A percentile compares a stretch with the other conserved stretches of the same genome.
Evolutionary conservation across 1,139 yeast species (phyloP).

Genomic region (Candida tropicalis): DNA sequence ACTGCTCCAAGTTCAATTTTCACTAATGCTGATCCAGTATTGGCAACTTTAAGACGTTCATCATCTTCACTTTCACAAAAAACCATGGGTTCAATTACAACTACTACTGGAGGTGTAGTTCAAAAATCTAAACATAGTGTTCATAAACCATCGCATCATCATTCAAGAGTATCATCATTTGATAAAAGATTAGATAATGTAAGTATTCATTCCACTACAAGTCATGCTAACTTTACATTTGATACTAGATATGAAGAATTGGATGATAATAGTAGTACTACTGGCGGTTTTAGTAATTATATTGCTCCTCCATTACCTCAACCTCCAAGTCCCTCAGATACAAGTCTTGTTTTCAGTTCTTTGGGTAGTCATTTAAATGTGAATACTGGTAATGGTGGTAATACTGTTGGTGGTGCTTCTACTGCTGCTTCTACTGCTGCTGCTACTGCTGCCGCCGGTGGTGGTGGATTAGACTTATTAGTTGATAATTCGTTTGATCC

Average conservation of each 20-base stretch:
- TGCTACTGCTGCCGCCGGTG: background rate
- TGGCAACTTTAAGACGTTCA: slow-evolving; percentile 19
- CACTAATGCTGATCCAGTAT: slow-evolving; percentile 13
- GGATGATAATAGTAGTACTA: background rate
- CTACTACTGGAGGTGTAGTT: slow-evolving; percentile 10
- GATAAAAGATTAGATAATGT: slow-evolving; percentile 7
- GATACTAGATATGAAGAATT: slow-evolving; percentile 2
- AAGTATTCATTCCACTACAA: background rate
- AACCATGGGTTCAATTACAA: slow-evolving; percentile 14
- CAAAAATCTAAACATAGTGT: slow-evolving; percentile 29
- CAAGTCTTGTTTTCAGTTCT: background rate
- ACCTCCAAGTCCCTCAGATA: slow-evolving; percentile 7
- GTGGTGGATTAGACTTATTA: slow-evolving; percentile 10
- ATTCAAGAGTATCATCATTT: slow-evolving; percentile 10
- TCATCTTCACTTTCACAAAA: slow-evolving; percentile 19
- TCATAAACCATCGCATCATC: slow-evolving; percentile 29
- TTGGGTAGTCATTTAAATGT: slow-evolving; percentile 1
- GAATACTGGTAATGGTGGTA: background rate
- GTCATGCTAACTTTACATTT: slow-evolving; percentile 3
- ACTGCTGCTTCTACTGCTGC: slow-evolving; percentile 1
- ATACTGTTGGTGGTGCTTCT: too few species aligned
- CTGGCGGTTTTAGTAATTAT: background rate
- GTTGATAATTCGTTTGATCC: slow-evolving; percentile 12
- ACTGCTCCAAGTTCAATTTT: slow-evolving; percentile 17
- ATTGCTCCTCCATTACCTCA: slow-evolving; percentile 7